Percentiles rank a stretch among this genome's conserved stretches.
phyloP scores from a whole-genome alignment of 1,139 yeast species.

The Kodamaea fungicola region DNA sequence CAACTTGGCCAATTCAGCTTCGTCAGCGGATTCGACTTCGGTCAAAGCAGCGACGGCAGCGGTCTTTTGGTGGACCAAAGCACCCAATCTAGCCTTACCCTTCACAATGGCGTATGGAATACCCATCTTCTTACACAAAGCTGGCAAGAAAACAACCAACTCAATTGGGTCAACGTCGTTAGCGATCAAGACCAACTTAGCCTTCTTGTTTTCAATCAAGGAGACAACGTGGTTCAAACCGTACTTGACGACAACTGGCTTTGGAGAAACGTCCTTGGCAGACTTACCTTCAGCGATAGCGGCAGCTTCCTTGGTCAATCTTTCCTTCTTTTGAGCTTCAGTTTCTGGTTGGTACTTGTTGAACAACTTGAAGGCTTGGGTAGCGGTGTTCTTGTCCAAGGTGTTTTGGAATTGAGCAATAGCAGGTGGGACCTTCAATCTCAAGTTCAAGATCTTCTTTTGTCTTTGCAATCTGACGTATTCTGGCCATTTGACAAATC shows the following conservation, averaged over 20 bases:
- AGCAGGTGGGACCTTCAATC: conserved; percentile 99
- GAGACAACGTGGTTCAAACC: conserved; percentile 99
- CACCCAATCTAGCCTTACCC: conserved; percentile 98
- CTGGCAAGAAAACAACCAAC: conserved; percentile 94
- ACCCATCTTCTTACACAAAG: conserved; percentile 98
- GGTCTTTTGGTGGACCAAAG: conserved; percentile 95
- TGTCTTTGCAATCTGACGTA: conserved; percentile 97
- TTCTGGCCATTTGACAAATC: conserved; percentile 98
- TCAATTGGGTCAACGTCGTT: conserved; percentile 99
- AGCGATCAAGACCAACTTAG: conserved; percentile 93
- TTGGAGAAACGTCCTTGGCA: conserved; percentile 92
- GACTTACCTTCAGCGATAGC: conserved; percentile 97
- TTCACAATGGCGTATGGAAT: conserved; percentile 97
- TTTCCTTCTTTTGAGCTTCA: conserved; percentile 94
- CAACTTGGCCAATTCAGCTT: conserved; percentile 88
- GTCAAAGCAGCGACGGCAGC: conserved; percentile 96
- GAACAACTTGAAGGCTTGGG: conserved; percentile 93
- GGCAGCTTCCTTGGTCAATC: conserved; percentile 98
- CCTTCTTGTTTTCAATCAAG: conserved; percentile 95
- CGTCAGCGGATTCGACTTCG: conserved; percentile 91
- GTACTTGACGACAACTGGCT: conserved; percentile 94
- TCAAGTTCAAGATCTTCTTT: conserved; percentile 88
- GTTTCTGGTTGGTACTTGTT: conserved; percentile 99
- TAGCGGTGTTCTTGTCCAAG: conserved; percentile 97
- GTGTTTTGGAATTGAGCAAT: conserved; percentile 93